Conservation (phyloP, 805 yeast species). For the Ogataea zsoltii region DNA sequence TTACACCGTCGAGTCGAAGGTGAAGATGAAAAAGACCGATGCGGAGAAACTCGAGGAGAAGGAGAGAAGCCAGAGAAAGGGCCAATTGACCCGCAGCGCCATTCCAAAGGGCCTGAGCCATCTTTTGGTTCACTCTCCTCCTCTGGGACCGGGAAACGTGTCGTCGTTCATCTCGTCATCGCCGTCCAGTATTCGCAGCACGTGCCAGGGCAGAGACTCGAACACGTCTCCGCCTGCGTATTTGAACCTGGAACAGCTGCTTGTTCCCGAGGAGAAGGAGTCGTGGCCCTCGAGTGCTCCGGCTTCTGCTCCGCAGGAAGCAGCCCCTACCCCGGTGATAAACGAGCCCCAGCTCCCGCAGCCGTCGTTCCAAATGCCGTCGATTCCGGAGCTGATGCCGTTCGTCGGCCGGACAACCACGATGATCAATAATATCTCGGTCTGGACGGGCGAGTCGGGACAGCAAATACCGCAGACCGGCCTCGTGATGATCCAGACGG, state of each 20-base stretch:
- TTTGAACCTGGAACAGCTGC: conserved; percentile 1
- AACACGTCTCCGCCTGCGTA: neutral
- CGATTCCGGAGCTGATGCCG: conserved; percentile 33
- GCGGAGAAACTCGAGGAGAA: conserved; percentile 46
- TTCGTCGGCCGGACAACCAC: conserved; percentile 52
- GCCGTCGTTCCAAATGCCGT: conserved; percentile 6
- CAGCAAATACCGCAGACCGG: conserved; percentile 42
- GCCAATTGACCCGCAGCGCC: conserved; percentile 49
- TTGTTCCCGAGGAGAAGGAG: neutral
- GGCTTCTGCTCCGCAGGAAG: no score
- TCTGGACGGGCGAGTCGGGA: conserved; percentile 56
- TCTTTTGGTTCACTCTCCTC: conserved; percentile 44
- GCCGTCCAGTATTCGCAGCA: conserved; percentile 13
- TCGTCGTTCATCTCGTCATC: conserved; percentile 11
- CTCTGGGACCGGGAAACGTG: conserved; percentile 28
- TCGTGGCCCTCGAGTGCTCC: no score
- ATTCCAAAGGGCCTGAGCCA: conserved; percentile 58
- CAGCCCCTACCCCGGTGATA: no score
- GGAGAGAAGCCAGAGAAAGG: conserved; percentile 48
- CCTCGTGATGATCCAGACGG: conserved; percentile 28
- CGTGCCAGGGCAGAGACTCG: neutral
- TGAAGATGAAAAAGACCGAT: conserved; percentile 34
- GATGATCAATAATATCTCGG: conserved; percentile 61
- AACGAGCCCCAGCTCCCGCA: conserved; percentile 2
- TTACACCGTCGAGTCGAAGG: conserved; percentile 35